phyloP scores from a whole-genome alignment of 768 basidiomycete genomes.

The Trametes cinnabarina region DNA sequence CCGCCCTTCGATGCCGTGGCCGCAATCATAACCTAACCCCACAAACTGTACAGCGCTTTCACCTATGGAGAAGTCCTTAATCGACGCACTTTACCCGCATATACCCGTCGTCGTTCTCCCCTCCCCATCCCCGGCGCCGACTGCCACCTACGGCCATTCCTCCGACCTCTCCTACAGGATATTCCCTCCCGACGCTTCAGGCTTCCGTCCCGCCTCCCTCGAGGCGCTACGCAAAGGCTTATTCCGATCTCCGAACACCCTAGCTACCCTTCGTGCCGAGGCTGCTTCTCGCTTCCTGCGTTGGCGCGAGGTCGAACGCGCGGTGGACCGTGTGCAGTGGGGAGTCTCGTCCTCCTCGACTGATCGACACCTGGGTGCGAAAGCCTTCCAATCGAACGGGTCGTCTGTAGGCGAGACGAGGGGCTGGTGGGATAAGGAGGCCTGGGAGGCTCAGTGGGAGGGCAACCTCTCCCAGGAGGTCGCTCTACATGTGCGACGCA shows the following conservation, averaged over 20 bases:
- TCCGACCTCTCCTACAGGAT: constrained; percentile 13
- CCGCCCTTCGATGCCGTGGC: not conserved
- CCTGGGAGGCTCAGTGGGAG: constrained; percentile 70
- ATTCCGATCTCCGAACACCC: constrained; percentile 62
- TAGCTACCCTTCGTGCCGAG: constrained; percentile 56
- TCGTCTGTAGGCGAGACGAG: not conserved
- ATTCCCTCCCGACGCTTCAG: constrained; percentile 33
- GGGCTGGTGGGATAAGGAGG: constrained; percentile 53
- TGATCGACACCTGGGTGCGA: not conserved
- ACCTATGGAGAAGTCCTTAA: constrained; percentile 41
- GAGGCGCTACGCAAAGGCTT: constrained; percentile 55
- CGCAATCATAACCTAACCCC: not conserved
- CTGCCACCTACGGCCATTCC: not conserved
- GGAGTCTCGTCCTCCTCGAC: constrained; percentile 15
- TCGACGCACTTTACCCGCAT: constrained; percentile 49
- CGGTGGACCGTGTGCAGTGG: constrained; percentile 44
- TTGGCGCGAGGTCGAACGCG: constrained; percentile 69
- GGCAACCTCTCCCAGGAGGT: constrained; percentile 59
- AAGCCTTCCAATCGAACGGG: constrained; percentile 3
- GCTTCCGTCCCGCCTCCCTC: constrained; percentile 53
- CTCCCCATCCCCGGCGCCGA: not conserved
- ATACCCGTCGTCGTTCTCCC: constrained; percentile 60
- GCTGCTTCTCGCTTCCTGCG: constrained; percentile 68
- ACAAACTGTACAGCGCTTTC: constrained; percentile 25
- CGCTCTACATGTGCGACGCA: constrained; percentile 47